Base-by-base conservation (phyloP, 164 flowering plant genomes). In the Aristolochia californica region DNA sequence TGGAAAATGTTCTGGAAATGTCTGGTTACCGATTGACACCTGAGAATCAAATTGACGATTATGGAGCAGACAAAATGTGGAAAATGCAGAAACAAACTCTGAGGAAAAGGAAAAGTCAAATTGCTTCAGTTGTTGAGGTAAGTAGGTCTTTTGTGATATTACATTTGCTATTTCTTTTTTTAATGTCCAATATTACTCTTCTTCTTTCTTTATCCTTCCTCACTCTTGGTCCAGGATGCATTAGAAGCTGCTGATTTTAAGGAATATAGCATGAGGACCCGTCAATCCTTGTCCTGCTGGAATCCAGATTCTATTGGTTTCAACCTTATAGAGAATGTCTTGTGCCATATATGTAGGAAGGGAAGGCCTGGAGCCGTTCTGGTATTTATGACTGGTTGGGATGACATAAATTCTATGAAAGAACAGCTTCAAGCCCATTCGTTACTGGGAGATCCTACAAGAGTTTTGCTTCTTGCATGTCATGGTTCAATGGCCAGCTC, bases 341-440 rank as follows among this genome's bases (percentile, higher is more conserved):
- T 94, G 2, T 81, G 79, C 73, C 48, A 82, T 57, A 94, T 94
- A 50, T 87, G 93, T 71, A 80, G 80, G 68, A 74, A 79, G 55
- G 95, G 82, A 70, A 77, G 65, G 45, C 85, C 93, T 43, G 99
- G 97, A 66, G 96, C 96, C 67, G 68, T 94, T 68, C 73, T 94
- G 64, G 95, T 94, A 47, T 94, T 94, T 72, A 77, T 94, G 97
- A 94, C 97, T 55, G 99, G 97, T 5, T 94, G 99, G 99, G 99
- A 94, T 73, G 99, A 94, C 76, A 90, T 94, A 64, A 86, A 77
- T 66, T 75, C 91, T 61, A 67, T 90, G 55, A 94, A 83, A 65
- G 96, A 94, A 25, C 82, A 90, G 78, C 93, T 90, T 18, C 88
- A 74, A 69, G 66, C 78, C 50, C 79, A 94, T 78, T 77, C 80